These are phyloP conservation scores for Diaporthe helianthi DNA, from an alignment of 2,329 filamentous ascomycete genomes.

Conservation along the genomic window DNA sequence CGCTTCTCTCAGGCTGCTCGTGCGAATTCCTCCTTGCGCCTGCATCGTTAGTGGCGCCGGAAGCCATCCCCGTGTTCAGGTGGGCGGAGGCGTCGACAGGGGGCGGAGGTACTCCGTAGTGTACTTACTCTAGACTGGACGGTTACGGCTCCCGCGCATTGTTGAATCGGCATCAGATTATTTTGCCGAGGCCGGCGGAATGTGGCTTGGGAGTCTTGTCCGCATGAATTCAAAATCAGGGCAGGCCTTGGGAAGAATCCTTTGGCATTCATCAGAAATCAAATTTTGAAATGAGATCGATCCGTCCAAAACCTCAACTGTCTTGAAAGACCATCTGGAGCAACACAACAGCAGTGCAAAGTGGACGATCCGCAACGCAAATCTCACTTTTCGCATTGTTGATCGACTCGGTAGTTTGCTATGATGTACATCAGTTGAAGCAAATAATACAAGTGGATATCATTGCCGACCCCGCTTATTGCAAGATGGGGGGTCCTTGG, in stretches of 20 bases:
- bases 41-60: background rate
- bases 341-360: background rate
- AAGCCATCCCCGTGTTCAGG: background rate
- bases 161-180: background rate
- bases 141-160: too few species aligned
- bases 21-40: background rate
- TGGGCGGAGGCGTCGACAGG: background rate
- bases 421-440: background rate
- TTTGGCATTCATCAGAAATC: background rate
- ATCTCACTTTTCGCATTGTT: background rate
- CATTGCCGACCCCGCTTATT: background rate
- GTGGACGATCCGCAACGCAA: background rate
- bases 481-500: background rate
- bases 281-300: background rate
- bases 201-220: background rate
- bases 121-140: too few species aligned
- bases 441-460: background rate
- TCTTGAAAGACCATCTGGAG: background rate
- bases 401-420: background rate
- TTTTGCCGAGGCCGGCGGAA: background rate
- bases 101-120: background rate
- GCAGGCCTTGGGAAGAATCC: background rate
- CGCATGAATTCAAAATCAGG: background rate
- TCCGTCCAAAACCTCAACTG: background rate
- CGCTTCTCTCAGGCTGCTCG: too few species aligned